phyloP scores from a whole-genome alignment of 371 early-diverging fungal species.

The Circinella minor region DNA sequence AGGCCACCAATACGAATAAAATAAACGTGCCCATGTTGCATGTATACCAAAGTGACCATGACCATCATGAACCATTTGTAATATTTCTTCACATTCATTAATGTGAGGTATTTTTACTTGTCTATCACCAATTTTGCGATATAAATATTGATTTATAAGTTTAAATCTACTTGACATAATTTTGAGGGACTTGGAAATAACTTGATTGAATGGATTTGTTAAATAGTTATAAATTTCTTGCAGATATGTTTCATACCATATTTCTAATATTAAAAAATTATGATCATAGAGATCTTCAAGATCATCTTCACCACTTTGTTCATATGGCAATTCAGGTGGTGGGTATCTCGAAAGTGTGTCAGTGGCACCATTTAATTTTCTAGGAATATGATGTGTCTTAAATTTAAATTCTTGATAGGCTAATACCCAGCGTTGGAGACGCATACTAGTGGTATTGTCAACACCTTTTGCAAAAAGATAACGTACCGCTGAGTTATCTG shows the following conservation, averaged over 20 bases:
- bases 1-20: no score
- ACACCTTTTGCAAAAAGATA: not conserved
- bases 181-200: no score
- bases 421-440: slow-evolving; percentile 16
- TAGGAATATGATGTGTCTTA: slow-evolving; percentile 4
- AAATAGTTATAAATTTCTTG: not conserved
- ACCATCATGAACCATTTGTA: no score
- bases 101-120: no score
- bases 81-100: no score
- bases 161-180: no score
- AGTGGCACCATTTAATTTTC: slow-evolving; percentile 10
- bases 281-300: not conserved
- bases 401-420: slow-evolving; percentile 11
- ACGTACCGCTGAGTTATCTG: not conserved
- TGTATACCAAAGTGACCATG: no score
- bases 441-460: not conserved
- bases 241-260: not conserved
- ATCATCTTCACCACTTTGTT: not conserved
- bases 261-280: not conserved
- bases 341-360: slow-evolving; percentile 19
- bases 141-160: no score
- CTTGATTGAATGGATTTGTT: not conserved
- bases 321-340: not conserved
- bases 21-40: no score
- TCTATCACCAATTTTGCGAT: no score